These are phyloP conservation scores for Mycena pura DNA, from an alignment of 768 basidiomycete genomes.

Conservation along the genomic window DNA sequence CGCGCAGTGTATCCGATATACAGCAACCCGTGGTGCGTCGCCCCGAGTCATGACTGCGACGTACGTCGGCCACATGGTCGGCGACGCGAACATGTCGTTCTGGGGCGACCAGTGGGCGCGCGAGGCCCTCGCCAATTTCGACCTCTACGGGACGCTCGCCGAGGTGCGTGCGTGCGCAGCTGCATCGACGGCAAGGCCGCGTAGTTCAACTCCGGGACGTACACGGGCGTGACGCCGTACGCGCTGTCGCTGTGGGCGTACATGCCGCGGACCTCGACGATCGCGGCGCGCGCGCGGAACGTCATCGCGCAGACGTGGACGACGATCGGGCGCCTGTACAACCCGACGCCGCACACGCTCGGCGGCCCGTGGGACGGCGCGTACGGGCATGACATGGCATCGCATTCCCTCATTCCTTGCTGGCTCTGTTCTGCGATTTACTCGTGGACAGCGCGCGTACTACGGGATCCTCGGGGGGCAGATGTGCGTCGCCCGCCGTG, in stretches of 20 bases:
- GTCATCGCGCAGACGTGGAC: conserved; percentile 37
- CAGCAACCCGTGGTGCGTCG: conserved; percentile 36
- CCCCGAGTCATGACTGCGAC: conserved; percentile 38
- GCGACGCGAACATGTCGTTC: conserved; percentile 37
- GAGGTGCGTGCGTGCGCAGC: no score
- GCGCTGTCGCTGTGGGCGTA: conserved; percentile 40
- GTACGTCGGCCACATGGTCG: conserved; percentile 39
- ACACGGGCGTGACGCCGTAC: conserved; percentile 37
- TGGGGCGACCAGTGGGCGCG: conserved; percentile 40
- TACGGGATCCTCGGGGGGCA: conserved; percentile 36
- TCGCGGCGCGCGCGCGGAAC: conserved; percentile 29
- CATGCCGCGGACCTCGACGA: conserved; percentile 37
- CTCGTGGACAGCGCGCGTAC: conserved; percentile 29
- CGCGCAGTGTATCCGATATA: conserved; percentile 36
- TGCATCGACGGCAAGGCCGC: no score
- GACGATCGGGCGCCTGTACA: conserved; percentile 31
- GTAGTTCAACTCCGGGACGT: conserved; percentile 42
- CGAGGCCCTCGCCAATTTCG: conserved; percentile 35
- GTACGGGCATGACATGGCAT: conserved; percentile 39
- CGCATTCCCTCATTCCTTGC: not conserved
- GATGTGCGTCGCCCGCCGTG: conserved; percentile 8
- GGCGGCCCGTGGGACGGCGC: conserved; percentile 39
- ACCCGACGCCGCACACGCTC: conserved; percentile 35
- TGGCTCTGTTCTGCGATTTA: not conserved
- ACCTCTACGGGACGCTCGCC: conserved; percentile 34